A percentile compares a stretch with the other conserved stretches of the same genome.
Conservation (phyloP, 495 filamentous ascomycete species). For the Penicillium robsamsonii region DNA sequence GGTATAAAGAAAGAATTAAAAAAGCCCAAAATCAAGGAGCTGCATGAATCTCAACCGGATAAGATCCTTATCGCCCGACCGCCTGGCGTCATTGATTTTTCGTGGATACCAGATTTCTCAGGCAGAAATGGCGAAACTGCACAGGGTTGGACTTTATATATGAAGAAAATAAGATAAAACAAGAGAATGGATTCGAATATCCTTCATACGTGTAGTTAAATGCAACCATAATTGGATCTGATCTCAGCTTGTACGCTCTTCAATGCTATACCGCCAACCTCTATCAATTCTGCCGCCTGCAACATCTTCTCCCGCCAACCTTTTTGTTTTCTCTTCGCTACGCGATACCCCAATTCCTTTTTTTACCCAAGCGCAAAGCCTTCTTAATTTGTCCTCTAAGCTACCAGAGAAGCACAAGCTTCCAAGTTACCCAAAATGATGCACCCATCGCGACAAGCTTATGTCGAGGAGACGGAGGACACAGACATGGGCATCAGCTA, state of each 20-base stretch:
- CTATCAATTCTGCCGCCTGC: slow-evolving; percentile 28
- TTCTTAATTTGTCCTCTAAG: background rate
- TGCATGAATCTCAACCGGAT: slow-evolving; percentile 18
- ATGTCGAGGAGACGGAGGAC: slow-evolving; percentile 83
- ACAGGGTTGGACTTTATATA: no score
- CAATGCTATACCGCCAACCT: slow-evolving; percentile 4
- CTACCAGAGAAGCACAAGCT: slow-evolving; percentile 1
- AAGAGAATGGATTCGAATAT: background rate
- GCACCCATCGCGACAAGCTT: slow-evolving; percentile 92
- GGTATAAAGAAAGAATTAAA: slow-evolving; percentile 14
- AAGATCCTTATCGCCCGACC: slow-evolving; percentile 27
- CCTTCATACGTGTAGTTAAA: no score
- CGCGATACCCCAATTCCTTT: background rate
- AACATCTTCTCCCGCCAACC: slow-evolving; percentile 13
- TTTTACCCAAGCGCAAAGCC: slow-evolving; percentile 7
- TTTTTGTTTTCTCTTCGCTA: slow-evolving; percentile 5
- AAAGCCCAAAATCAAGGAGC: slow-evolving; percentile 14
- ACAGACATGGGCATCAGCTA: slow-evolving; percentile 71
- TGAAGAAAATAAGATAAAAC: slow-evolving; percentile 2
- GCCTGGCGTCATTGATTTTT: slow-evolving; percentile 31
- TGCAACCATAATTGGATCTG: background rate
- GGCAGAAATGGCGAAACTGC: background rate
- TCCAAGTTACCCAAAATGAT: slow-evolving; percentile 55
- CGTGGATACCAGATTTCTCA: background rate
- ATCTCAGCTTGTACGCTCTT: background rate